Base-by-base conservation (phyloP, 2,329 filamentous ascomycete genomes). In the Cordyceps cicadae region DNA sequence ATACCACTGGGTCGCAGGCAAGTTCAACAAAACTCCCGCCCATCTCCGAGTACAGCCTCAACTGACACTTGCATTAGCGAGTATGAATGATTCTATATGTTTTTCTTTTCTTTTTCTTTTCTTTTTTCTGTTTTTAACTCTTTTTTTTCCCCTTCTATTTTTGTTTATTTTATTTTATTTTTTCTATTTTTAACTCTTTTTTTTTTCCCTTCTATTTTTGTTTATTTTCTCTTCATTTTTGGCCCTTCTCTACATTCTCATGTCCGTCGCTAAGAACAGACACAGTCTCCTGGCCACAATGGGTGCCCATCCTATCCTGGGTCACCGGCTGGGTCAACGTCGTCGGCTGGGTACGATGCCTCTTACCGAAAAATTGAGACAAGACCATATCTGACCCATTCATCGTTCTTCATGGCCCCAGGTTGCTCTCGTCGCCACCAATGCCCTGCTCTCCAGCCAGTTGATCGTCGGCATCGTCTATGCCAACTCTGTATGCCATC, bases 1-100 rank as follows among this genome's bases (percentile, higher is more conserved):
- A 70, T 89, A 90, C 64, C 86, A 89, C 69, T 90, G 87, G 87
- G 87, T 87, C 1, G 86, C 87, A n/a, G 67, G 66, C 65, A 45
- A 63, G 65, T 55, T 79, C 51, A n/a, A n/a, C n/a, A n/a, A n/a
- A n/a, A n/a, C n/a, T n/a, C n/a, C n/a, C n/a, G n/a, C n/a, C 83
- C 81, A 73, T 76, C 77, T 78, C 76, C 78, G 79, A 34, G 9
- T 15, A 0, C 70, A 82, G 83, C 85, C 43, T 19, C 54, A 50
- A 51, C 55, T 58, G 46, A 51, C 55, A 51, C 34, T 19, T 58
- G 34, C 46, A 58, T 32, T 49, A 62, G 60, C 60, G 12, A 62
- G 60, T 62, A 57, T 19, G 60, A 37, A 37, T 37, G 12, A 17
- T 43, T n/a, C n/a, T n/a, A n/a, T n/a, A n/a, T n/a, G n/a, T n/a